Evolutionary conservation across 768 basidiomycete genomes (phyloP).

Genomic region (Brasilioporus rufonigricans): DNA sequence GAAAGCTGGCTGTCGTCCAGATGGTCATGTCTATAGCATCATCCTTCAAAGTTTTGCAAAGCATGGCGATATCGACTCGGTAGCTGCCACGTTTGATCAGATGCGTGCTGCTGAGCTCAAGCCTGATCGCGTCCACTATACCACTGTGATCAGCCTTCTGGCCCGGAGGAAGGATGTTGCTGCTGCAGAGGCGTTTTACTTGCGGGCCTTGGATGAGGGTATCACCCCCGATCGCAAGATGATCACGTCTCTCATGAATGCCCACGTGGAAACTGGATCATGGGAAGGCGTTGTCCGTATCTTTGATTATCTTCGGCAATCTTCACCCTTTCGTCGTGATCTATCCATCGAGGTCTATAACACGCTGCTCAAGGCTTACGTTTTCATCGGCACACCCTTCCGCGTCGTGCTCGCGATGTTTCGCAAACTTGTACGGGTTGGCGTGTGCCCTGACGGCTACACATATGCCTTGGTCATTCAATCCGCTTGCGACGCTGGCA

Average conservation of each 20-base stretch:
- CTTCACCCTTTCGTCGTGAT: conserved; percentile 34
- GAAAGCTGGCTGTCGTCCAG: conserved; percentile 48
- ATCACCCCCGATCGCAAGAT: conserved; percentile 62
- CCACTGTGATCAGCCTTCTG: conserved; percentile 63
- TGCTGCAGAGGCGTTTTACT: conserved; percentile 65
- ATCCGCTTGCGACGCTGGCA: conserved; percentile 72
- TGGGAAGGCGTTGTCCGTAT: conserved; percentile 73
- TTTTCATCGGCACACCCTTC: conserved; percentile 78
- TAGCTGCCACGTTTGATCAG: conserved; percentile 50
- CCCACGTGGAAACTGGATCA: conserved; percentile 74
- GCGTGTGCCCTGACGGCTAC: conserved; percentile 54
- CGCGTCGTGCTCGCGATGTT: conserved; percentile 60
- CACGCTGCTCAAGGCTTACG: conserved; percentile 79
- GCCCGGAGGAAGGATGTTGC: conserved; percentile 58
- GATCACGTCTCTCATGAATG: conserved; percentile 75
- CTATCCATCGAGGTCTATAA: conserved; percentile 68
- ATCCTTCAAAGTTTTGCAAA: conserved; percentile 57
- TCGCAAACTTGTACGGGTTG: conserved; percentile 45
- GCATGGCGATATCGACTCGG: conserved; percentile 52
- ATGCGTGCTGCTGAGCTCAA: conserved; percentile 53
- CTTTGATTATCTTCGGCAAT: conserved; percentile 57
- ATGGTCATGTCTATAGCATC: conserved; percentile 55
- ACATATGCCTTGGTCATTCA: conserved; percentile 78
- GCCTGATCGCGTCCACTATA: conserved; percentile 58
- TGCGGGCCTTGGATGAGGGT: conserved; percentile 59